Evolutionary conservation across 208 protist genomes (phyloP).

Genomic region (Acanthamoeba healyi): DNA sequence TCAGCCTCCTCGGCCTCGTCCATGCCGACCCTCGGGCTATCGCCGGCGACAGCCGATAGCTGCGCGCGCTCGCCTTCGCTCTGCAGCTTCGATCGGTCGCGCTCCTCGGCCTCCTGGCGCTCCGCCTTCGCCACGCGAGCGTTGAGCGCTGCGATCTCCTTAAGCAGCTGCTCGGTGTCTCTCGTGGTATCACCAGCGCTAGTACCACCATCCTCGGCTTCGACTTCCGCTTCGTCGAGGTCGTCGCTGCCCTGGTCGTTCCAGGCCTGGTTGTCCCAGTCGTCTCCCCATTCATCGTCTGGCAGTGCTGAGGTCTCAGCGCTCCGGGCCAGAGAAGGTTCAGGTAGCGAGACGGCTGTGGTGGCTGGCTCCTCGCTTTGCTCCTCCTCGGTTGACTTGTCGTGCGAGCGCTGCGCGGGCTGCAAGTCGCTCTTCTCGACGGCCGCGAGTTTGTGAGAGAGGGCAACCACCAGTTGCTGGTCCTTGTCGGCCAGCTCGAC

Average conservation of each 20-base stretch:
- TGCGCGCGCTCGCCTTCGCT: not conserved
- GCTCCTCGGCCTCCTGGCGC: not conserved
- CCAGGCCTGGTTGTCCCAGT: not conserved
- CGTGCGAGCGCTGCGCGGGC: no score
- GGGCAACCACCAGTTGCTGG: no score
- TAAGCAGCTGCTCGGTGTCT: not conserved
- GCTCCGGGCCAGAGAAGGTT: no score
- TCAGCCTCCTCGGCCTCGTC: not conserved
- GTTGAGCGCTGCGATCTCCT: not conserved
- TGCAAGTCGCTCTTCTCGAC: no score
- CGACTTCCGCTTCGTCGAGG: not conserved
- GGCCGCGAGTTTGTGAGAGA: no score
- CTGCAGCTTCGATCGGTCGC: not conserved
- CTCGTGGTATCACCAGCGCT: not conserved
- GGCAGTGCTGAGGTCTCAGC: no score
- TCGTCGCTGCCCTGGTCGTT: not conserved
- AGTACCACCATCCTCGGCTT: not conserved
- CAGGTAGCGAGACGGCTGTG: no score
- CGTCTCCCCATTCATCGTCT: not conserved
- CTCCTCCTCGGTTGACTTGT: no score
- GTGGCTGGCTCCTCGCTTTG: no score
- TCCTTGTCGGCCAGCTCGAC: not conserved
- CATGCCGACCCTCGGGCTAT: not conserved
- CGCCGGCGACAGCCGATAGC: not conserved
- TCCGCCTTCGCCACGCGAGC: not conserved